phyloP scores from a whole-genome alignment of 2,329 filamentous ascomycete species.

The Colletotrichum shisoi region DNA sequence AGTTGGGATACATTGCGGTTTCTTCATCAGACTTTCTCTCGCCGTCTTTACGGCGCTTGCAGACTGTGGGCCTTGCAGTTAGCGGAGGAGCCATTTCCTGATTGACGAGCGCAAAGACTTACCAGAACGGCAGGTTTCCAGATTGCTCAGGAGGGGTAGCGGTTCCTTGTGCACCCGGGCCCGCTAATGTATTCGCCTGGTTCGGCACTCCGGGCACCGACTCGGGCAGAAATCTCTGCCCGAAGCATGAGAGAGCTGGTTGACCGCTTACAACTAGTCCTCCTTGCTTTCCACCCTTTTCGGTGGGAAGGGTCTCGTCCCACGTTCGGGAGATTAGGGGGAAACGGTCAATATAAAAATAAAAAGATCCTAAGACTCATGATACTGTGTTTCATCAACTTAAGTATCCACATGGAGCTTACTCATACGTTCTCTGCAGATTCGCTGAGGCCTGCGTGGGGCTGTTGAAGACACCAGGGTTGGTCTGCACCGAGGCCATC shows the following conservation, averaged over 20 bases:
- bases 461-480: conserved; percentile 17
- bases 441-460: conserved; percentile 11
- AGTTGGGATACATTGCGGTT: conserved; percentile 3
- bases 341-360: too few species aligned
- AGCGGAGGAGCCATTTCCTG: neutral
- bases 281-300: too few species aligned
- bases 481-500: conserved; percentile 31
- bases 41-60: neutral
- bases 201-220: neutral
- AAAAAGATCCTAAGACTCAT: too few species aligned
- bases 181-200: neutral
- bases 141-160: neutral
- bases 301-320: neutral
- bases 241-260: neutral
- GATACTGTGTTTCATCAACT: neutral
- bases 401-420: neutral
- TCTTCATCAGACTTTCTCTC: neutral
- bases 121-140: neutral
- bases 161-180: neutral
- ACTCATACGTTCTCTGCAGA: conserved; percentile 29
- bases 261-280: neutral
- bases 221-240: neutral
- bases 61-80: neutral
- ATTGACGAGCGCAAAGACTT: neutral
- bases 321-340: neutral